Conservation (phyloP, 495 filamentous ascomycete species). For the Penicillium parvum region DNA sequence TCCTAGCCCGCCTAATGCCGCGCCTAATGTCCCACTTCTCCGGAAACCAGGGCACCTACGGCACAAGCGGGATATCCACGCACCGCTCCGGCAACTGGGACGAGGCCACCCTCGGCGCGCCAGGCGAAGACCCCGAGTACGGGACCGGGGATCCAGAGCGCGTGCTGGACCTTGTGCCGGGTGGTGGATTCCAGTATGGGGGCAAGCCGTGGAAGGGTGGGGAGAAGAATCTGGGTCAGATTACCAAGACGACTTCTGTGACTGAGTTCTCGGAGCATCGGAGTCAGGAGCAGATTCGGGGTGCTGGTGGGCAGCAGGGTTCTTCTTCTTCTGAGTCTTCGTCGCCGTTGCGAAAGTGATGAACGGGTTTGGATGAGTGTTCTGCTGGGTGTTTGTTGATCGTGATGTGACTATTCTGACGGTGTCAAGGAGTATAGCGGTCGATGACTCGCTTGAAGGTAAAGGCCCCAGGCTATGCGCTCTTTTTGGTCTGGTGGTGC, state of each 20-base stretch:
- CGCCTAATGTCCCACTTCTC: conserved; percentile 29
- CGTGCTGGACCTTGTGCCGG: conserved; percentile 20
- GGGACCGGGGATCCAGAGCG: conserved; percentile 26
- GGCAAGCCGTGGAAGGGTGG: conserved; percentile 2
- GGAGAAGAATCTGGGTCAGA: conserved; percentile 5
- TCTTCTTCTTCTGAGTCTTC: neutral
- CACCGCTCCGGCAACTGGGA: conserved; percentile 29
- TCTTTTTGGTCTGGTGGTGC: conserved; percentile 1
- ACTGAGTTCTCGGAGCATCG: conserved; percentile 5
- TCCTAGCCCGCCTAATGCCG: conserved; percentile 48
- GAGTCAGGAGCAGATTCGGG: neutral
- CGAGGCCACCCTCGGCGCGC: conserved; percentile 28
- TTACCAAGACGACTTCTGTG: conserved; percentile 2
- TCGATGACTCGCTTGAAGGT: too few relatives aligned
- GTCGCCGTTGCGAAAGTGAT: too few relatives aligned
- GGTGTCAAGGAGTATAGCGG: too few relatives aligned
- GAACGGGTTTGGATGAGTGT: too few relatives aligned
- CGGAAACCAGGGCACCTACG: conserved; percentile 15
- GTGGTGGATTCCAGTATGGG: conserved; percentile 6
- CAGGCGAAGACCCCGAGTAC: conserved; percentile 32
- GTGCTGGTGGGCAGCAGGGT: too few relatives aligned
- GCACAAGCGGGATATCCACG: conserved; percentile 13
- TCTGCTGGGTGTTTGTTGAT: too few relatives aligned
- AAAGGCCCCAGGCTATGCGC: too few relatives aligned
- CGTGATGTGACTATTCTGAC: too few relatives aligned